Base-by-base conservation (phyloP, 352 stramenopile genomes). In the Phytophthora melonis region DNA sequence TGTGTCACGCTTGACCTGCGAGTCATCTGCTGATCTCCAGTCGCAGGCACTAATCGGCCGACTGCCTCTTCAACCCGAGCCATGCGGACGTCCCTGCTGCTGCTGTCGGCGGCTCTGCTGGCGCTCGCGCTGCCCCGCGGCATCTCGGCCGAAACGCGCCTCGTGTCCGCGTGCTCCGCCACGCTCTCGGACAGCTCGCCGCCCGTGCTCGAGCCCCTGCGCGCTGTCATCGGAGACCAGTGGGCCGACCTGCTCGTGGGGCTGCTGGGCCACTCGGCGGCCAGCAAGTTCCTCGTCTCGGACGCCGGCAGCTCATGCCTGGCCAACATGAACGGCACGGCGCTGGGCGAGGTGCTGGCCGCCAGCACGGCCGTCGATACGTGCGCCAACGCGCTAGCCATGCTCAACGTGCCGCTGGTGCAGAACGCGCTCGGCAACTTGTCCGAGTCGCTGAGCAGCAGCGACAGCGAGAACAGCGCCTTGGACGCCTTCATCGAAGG, bases 241-340 rank as follows among this genome's bases (percentile, higher is more conserved):
- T 55, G 70, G 34, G 63, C 66, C 18, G 43, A 73, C 9, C 21
- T 72, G 50, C 57, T 84, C 19, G 53, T 79, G 47, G 66, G 68
- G 19, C 72, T 84, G 1, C 39, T 86, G 41, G 77, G 73, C 21
- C 60, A 66, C n/a, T 79, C 78, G 14, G 57, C 77, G 11, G 58
- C 58, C 14, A 70, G 61, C 49, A 79, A 84, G 36, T 55, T 89
- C 41, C 72, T 93, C 27, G 45, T 86, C 19, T 72, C 73, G 54
- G 59, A 77, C 9, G 74, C 84, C 16, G 83, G 81, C 39, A 85
- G 76, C 58, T 79, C 72, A 21, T 92, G 85, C 30, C 66, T 92
- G 43, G 83, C 85, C 45, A 89, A 90, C 62, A 83, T 93, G 70
- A 77, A 93, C 71, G 85, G 83, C 63, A 82, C 68, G 6, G 56